phyloP scores from a whole-genome alignment of 345 rosid species.

The Euphorbia tirucalli region DNA sequence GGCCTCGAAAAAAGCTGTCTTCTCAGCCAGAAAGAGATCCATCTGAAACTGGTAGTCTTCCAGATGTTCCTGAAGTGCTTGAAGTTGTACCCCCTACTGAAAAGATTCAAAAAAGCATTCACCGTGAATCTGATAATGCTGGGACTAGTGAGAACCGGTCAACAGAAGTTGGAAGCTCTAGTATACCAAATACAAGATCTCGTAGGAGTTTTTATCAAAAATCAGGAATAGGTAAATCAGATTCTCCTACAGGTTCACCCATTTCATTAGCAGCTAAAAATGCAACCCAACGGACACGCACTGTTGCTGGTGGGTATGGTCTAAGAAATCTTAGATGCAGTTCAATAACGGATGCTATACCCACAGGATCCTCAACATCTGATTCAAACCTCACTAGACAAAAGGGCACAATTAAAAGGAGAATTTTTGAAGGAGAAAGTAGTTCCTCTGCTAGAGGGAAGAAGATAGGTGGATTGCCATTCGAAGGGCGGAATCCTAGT shows the following conservation, averaged over 20 bases:
- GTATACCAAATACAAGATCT: constrained; percentile 44
- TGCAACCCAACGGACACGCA: constrained; percentile 37
- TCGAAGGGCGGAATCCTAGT: constrained; percentile 39
- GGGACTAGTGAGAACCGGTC: constrained; percentile 25
- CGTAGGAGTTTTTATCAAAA: constrained; percentile 42
- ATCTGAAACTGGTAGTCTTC: constrained; percentile 60
- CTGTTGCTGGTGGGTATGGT: constrained; percentile 40
- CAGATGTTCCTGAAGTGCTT: constrained; percentile 49
- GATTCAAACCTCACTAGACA: constrained; percentile 45
- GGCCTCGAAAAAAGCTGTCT: constrained; percentile 43
- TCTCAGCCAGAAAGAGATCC: constrained; percentile 56
- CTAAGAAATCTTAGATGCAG: constrained; percentile 52
- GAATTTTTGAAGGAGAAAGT: constrained; percentile 58
- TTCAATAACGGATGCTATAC: constrained; percentile 47
- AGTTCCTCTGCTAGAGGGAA: constrained; percentile 62
- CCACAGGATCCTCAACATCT: constrained; percentile 46
- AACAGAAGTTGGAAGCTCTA: constrained; percentile 49
- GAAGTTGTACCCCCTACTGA: constrained; percentile 35
- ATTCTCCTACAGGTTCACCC: constrained; percentile 32
- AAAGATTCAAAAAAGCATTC: constrained; percentile 43
- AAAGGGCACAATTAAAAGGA: constrained; percentile 44
- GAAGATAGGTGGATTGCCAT: constrained; percentile 45
- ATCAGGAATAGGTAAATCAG: constrained; percentile 43
- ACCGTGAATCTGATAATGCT: constrained; percentile 30
- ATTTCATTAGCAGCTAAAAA: constrained; percentile 39